phyloP scores from a whole-genome alignment of 441 rosid species.

The Brassica balearica region DNA sequence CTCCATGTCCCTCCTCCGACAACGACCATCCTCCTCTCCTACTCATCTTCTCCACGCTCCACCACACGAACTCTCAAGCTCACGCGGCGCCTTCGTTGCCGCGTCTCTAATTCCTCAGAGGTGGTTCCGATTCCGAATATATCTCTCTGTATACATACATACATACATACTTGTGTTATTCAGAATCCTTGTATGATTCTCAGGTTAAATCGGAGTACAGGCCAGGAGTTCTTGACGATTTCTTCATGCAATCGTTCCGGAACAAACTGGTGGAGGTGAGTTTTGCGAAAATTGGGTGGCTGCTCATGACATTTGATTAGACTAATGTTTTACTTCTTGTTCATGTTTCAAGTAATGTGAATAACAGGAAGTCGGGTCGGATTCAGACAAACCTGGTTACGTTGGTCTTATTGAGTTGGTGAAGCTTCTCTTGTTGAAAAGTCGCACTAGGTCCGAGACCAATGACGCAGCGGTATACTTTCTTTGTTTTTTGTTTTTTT shows the following conservation, averaged over 20 bases:
- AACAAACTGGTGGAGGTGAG: constrained; percentile 71
- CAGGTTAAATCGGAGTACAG: constrained; percentile 60
- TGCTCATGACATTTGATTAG: constrained; percentile 11
- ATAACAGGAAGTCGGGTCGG: constrained; percentile 90
- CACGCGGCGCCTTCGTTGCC: constrained; percentile 24
- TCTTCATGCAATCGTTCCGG: constrained; percentile 69
- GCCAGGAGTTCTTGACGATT: constrained; percentile 55
- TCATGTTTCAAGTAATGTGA: constrained; percentile 43
- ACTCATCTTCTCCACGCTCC: constrained; percentile 22
- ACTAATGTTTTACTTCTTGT: constrained; percentile 15
- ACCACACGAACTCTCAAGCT: not conserved
- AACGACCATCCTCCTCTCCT: constrained; percentile 20
- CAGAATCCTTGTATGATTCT: not conserved
- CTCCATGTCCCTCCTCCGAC: constrained; percentile 26
- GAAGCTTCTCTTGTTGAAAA: constrained; percentile 63
- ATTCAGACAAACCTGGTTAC: constrained; percentile 82
- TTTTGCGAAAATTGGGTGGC: not conserved
- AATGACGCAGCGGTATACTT: constrained; percentile 67
- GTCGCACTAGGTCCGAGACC: constrained; percentile 61
- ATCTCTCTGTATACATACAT: not conserved
- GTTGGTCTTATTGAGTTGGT: constrained; percentile 81
- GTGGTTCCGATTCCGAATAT: constrained; percentile 16
- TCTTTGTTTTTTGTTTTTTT: too few relatives aligned
- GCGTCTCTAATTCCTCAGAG: constrained; percentile 36
- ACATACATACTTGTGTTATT: not conserved